Base-by-base conservation (phyloP, 176 grass and related monocot species). In the Tillandsia fasciculata region DNA sequence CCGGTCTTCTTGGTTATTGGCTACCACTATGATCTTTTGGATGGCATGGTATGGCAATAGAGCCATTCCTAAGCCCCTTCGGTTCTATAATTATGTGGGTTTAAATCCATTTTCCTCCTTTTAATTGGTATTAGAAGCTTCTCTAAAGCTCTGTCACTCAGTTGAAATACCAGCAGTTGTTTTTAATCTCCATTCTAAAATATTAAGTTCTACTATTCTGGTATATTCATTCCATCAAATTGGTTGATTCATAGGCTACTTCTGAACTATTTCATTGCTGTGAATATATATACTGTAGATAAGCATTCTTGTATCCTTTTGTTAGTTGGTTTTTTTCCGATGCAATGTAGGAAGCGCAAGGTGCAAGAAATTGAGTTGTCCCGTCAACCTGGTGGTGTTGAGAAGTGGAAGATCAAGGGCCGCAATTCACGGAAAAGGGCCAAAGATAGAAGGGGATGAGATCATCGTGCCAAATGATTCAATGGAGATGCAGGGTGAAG, bases 401-500 rank as follows among this genome's bases (percentile, higher is more conserved):
- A 85, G 26, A 96, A 89, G 83, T 96, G 86, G 92, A 96, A 89
- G 67, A 89, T 79, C 64, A 91, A 74, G 78, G 92, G 86, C 48
- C 74, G 63, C 56, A 52, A 92, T 24, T 88, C 88, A 50, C 77
- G 84, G 8, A 96, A 89, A 81, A 82, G 83, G 53, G 78, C 88
- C 52, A 96, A 91, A 57, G 70, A 89, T 77, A 91, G 85, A 82
- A 78, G 83, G 57, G 77, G 81, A 81, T 84, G 69, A 76, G 48
- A 65, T 70, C 67, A 59, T 59, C 0, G 15, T 5, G 54, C 14
- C 6, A 56, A 17, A n/a, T 59, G 54, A 59, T 59, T 20, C 20
- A 8, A 8, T 8, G 15, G 9, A 42, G 33, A 18, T 59, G 15
- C 12, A 15, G 12, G 54, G 15, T 17, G 0, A 59, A 59, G 54